Evolutionary conservation across 768 basidiomycete species (phyloP), one percentile per base, ranked within the genome.

Genomic region (Gyrodon lividus): DNA sequence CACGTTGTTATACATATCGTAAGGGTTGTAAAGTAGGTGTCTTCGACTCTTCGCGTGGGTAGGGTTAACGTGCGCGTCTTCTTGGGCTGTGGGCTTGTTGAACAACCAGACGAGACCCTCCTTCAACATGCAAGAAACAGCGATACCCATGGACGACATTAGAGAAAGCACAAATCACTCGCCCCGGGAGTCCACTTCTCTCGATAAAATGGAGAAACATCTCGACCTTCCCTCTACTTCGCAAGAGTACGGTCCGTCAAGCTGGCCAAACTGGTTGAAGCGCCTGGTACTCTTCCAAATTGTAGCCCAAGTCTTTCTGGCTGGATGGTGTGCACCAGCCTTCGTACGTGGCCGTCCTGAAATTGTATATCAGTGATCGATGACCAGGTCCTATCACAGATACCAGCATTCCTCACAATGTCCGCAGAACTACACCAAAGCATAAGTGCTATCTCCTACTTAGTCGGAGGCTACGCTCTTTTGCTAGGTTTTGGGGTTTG

Each of bases 381-480:
- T 31, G 19, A 41, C n/a, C 20, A 13, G 39, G 7, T 23, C 6
- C 38, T 17, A 2, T 23, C 8, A 14, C 23, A 43, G 41, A 43
- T 43, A 16, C 17, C 42, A 13, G 19, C 37, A 28, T 43, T 43
- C 39, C 43, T 48, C 48, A 24, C 12, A 37, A 46, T 49, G 12
- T 19, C 59, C 55, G 31, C 59, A 41, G 43, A 53, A 38, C 35
- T 43, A 5, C 10, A 43, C 7, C 13, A 43, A 24, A 43, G 41
- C 23, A 43, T 43, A 10, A 43, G 23, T 16, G 24, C 41, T 8
- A 43, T 43, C 22, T 43, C 41, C 26, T 43, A 43, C 41, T 26
- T 43, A 24, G 24, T 43, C 24, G 41, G 41, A 9, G 16, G 13
- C 5, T 42, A 23, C 23, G 26, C 30, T 13, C 16, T 41, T 26